phyloP scores from a whole-genome alignment of 2,329 filamentous ascomycete genomes.

The Neocatenulostroma microsporum region DNA sequence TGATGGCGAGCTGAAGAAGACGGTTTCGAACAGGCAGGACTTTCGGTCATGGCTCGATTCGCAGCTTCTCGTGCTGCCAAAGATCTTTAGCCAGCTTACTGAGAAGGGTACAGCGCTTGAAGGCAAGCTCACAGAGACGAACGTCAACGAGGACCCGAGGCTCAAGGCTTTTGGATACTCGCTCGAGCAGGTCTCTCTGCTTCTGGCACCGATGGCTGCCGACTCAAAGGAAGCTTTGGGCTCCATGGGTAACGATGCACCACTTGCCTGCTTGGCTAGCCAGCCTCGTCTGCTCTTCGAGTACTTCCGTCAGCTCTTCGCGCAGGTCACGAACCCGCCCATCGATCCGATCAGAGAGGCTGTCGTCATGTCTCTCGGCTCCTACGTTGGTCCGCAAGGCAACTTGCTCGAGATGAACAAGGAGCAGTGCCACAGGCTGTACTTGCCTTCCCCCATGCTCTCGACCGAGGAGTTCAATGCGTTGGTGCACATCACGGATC shows the following conservation, averaged over 20 bases:
- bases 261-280: constrained; percentile 81
- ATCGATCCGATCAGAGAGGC: constrained; percentile 97
- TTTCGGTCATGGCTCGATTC: constrained; percentile 84
- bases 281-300: constrained; percentile 85
- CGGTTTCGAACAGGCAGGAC: constrained; percentile 76
- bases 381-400: constrained; percentile 91
- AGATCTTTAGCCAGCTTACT: constrained; percentile 57
- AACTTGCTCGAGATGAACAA: constrained; percentile 91
- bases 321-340: constrained; percentile 94
- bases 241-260: constrained; percentile 96
- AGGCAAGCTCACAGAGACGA: constrained; percentile 58
- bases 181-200: constrained; percentile 84
- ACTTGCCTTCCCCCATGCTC: constrained; percentile 80
- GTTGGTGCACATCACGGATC: constrained; percentile 64
- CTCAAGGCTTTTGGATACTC: constrained; percentile 88
- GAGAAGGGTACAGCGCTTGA: constrained; percentile 56
- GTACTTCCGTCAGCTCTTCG: constrained; percentile 96
- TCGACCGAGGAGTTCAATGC: constrained; percentile 88
- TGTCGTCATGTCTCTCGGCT: constrained; percentile 95
- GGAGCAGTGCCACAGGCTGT: constrained; percentile 76
- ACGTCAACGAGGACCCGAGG: constrained; percentile 74
- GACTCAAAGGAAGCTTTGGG: constrained; percentile 96
- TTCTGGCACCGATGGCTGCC: constrained; percentile 90
- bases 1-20: constrained; percentile 82
- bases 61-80: constrained; percentile 73